Conservation (phyloP, 495 filamentous ascomycete genomes). For the Arthonia radiata region DNA sequence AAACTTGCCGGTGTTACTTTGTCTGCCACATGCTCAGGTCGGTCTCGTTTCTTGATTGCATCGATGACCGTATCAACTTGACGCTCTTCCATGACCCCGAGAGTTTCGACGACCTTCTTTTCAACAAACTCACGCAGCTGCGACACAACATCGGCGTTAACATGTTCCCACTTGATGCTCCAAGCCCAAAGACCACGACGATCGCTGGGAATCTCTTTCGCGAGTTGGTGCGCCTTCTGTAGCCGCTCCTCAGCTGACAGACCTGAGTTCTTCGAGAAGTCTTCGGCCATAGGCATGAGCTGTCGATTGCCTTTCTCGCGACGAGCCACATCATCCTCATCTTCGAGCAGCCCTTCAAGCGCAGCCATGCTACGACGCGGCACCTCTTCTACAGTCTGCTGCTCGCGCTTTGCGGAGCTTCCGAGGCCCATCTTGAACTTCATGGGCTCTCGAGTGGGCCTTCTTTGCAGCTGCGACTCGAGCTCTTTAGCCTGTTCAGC, state of each 20-base stretch:
- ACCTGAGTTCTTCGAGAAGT: conserved; percentile 19
- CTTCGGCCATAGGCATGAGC: conserved; percentile 61
- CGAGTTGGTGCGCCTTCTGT: conserved; percentile 53
- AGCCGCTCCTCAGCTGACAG: conserved; percentile 68
- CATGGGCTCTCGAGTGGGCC: conserved; percentile 41
- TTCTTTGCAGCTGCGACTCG: conserved; percentile 26
- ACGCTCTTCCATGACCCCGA: conserved; percentile 91
- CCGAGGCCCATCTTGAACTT: conserved; percentile 88
- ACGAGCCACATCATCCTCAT: conserved; percentile 52
- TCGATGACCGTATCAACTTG: conserved; percentile 81
- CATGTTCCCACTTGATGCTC: conserved; percentile 81
- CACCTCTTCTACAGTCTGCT: conserved; percentile 39
- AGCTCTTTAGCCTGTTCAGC: conserved; percentile 72
- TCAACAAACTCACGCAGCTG: conserved; percentile 88
- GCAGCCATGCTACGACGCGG: conserved; percentile 66
- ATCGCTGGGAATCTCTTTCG: conserved; percentile 70
- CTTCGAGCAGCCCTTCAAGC: conserved; percentile 80
- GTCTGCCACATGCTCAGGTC: conserved; percentile 58
- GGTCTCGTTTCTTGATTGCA: conserved; percentile 52
- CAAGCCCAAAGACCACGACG: conserved; percentile 75
- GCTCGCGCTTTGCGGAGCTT: conserved; percentile 59
- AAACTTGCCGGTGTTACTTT: conserved; percentile 55
- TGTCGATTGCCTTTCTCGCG: conserved; percentile 45
- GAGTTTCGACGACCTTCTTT: conserved; percentile 91
- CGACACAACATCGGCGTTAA: conserved; percentile 59